Evolutionary conservation across 352 stramenopile species (phyloP).

Genomic region (Globisporangium lucens): DNA sequence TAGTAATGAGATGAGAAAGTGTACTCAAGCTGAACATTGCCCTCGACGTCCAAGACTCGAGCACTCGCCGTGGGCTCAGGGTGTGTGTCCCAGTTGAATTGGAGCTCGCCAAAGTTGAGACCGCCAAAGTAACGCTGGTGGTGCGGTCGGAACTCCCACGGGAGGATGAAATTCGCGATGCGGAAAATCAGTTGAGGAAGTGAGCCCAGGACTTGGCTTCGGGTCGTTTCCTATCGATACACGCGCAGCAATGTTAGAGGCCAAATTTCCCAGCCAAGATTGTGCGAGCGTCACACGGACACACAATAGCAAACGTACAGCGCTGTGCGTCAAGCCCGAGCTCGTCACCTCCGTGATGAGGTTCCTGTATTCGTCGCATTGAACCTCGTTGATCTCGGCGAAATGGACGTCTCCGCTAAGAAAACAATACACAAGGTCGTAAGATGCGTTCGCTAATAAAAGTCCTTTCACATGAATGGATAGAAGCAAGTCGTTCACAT

Average conservation of each 20-base stretch:
- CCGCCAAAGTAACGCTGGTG: slow-evolving; percentile 72
- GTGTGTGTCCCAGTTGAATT: slow-evolving; percentile 79
- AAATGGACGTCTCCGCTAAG: slow-evolving; percentile 91
- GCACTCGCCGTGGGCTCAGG: slow-evolving; percentile 27
- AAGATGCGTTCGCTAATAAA: background rate
- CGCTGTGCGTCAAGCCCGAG: slow-evolving; percentile 92
- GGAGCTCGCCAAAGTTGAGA: slow-evolving; percentile 90
- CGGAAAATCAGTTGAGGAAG: slow-evolving; percentile 61
- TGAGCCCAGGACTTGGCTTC: slow-evolving; percentile 39
- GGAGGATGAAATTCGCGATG: slow-evolving; percentile 60
- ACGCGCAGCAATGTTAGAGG: background rate
- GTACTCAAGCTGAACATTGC: slow-evolving; percentile 21
- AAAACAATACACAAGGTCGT: slow-evolving; percentile 1
- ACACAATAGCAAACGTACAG: background rate
- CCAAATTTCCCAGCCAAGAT: background rate
- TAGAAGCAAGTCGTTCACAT: background rate
- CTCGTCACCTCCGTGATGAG: slow-evolving; percentile 87
- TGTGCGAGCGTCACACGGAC: background rate
- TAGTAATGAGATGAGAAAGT: slow-evolving; percentile 24
- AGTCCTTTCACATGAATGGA: background rate
- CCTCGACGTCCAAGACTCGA: slow-evolving; percentile 22
- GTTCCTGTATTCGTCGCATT: slow-evolving; percentile 65
- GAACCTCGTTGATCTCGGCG: slow-evolving; percentile 88
- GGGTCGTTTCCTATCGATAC: slow-evolving; percentile 48
- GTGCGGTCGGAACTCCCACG: slow-evolving; percentile 67